Evolutionary conservation across 495 filamentous ascomycete genomes (phyloP), one percentile per base, ranked within the genome.

Genomic region (Xylaria sp.): DNA sequence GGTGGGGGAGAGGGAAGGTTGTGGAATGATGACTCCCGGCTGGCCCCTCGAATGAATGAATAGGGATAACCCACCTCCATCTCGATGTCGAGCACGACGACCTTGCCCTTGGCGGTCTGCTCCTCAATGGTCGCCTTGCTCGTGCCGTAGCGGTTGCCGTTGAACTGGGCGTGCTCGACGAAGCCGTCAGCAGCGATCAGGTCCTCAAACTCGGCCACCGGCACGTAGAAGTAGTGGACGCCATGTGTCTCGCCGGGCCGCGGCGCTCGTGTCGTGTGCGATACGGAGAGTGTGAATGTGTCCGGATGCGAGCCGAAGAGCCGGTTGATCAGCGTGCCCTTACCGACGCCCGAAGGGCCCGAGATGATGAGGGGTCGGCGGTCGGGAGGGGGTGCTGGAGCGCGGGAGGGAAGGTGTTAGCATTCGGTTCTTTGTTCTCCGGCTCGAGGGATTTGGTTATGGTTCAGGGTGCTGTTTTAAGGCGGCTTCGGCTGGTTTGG

Each of bases 141-240:
- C 8, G 95, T 98, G 26, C 95, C 95, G 81, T 97, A 98, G 80
- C 87, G 82, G 81, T 97, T 97, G 21, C 89, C 89, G n/a, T 93
- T 89, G 80, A 97, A 97, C 73, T 90, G 85, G 40, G 95, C 94
- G 81, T 93, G 87, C 82, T 98, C 96, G 67, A 98, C 90, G 82
- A 98, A 97, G 1, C 90, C 92, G 59, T 89, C 87, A 61, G 90
- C 79, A 14, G 82, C 85, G 59, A 94, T 88, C 40, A 97, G 82
- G 17, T 88, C 82, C 61, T 89, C 77, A 77, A 98, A 98, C 1
- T 83, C 84, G 12, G 92, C 90, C 74, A 85, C 88, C 5, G 85
- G 88, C 0, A 90, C 87, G 75, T 93, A 98, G 83, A 95, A 88
- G 85, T 98, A 98, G 75, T 97, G 89, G 26, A 87, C 83, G 63